Conservation (phyloP, 805 yeast species). For the Pichia phayaonensis region DNA sequence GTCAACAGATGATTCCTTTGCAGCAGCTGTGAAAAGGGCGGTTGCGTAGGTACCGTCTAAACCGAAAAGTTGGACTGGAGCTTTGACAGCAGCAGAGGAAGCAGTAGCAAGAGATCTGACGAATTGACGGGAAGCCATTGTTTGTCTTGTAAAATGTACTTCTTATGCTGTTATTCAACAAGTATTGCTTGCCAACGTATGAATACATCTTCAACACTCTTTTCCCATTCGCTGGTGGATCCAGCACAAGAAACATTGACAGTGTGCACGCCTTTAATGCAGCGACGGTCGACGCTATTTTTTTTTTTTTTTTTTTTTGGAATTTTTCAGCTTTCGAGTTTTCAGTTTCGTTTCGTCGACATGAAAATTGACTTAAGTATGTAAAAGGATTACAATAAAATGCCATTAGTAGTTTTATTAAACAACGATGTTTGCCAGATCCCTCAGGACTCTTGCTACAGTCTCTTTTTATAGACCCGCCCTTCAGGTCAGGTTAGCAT, state of each 20-base stretch:
- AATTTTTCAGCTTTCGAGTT: too few relatives aligned
- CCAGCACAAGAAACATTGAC: background rate
- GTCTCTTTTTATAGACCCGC: background rate
- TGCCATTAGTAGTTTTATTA: too few relatives aligned
- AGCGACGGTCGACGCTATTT: background rate
- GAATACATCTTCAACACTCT: background rate
- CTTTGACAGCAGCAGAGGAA: constrained; percentile 40
- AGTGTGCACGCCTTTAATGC: background rate
- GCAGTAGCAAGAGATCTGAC: constrained; percentile 71
- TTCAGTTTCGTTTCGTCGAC: background rate
- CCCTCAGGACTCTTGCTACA: background rate
- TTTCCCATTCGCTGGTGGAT: background rate
- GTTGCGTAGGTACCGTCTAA: constrained; percentile 96
- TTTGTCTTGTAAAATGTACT: constrained; percentile 4
- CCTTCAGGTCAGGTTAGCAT: constrained; percentile 12
- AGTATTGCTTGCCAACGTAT: background rate
- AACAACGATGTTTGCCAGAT: background rate
- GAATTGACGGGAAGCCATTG: constrained; percentile 59
- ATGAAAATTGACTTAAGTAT: too few relatives aligned
- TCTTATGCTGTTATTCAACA: background rate
- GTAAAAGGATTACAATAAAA: background rate
- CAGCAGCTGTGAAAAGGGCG: constrained; percentile 88
- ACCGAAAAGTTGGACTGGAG: constrained; percentile 92
- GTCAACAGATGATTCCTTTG: constrained; percentile 69
- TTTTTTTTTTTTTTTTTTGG: background rate